A percentile compares a stretch with the other conserved stretches of the same genome.
These are phyloP conservation scores for Lepidium campestre DNA, from an alignment of 441 rosid species.

Conservation along the genomic window DNA sequence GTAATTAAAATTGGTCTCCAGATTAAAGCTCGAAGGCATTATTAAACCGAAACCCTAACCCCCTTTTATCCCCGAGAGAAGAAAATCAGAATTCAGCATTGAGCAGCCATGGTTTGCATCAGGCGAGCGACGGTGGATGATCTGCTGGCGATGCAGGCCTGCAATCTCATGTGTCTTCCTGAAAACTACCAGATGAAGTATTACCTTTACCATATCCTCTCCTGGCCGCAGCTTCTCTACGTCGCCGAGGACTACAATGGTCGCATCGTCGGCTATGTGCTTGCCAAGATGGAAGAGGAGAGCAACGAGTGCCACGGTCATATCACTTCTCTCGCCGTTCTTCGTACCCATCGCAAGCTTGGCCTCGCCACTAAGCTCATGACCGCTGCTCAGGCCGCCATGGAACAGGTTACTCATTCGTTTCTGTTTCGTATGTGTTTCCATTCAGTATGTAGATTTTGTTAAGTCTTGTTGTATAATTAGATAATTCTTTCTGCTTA, in stretches of 20 bases:
- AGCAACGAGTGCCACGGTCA: constrained; percentile 95
- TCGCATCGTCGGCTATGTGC: constrained; percentile 88
- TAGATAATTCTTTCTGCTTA: background rate
- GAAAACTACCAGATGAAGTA: constrained; percentile 99
- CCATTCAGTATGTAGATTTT: background rate
- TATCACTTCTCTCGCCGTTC: constrained; percentile 96
- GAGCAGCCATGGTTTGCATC: constrained; percentile 74
- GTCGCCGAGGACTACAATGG: constrained; percentile 97
- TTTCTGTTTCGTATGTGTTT: background rate
- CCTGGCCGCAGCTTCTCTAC: constrained; percentile 98
- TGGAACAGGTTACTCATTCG: constrained; percentile 68
- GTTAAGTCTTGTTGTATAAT: background rate
- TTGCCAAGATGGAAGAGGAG: constrained; percentile 99
- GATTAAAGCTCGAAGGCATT: background rate
- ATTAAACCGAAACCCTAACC: constrained; percentile 20
- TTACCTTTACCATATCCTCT: constrained; percentile 88
- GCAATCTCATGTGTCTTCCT: constrained; percentile 85
- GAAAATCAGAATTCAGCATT: background rate
- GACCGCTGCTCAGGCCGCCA: constrained; percentile 93
- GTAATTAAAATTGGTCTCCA: background rate
- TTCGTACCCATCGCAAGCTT: constrained; percentile 90
- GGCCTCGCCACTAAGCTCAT: constrained; percentile 98
- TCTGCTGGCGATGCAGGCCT: constrained; percentile 91
- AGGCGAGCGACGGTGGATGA: constrained; percentile 96
- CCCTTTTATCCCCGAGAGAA: constrained; percentile 3